Conservation (phyloP, 208 protist genomes). For the Balamuthia mandrillaris region DNA sequence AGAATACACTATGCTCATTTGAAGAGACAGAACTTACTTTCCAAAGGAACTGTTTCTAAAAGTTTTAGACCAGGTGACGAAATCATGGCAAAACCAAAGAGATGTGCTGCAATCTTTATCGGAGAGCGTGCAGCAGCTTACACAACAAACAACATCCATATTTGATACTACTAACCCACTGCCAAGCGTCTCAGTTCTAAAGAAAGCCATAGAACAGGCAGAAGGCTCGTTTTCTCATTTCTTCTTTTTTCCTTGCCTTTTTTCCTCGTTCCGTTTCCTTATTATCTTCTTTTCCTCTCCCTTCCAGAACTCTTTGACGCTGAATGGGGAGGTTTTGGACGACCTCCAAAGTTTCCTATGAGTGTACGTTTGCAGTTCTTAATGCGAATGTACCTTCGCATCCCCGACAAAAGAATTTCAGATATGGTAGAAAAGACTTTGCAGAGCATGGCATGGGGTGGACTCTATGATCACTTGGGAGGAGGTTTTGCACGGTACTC, state of each 20-base stretch:
- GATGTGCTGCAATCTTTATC: no score
- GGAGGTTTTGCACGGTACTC: conserved; percentile 51
- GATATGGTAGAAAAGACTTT: conserved; percentile 23
- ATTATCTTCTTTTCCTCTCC: neutral
- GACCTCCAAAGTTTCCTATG: conserved; percentile 49
- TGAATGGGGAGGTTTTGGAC: conserved; percentile 38
- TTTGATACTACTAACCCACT: no score
- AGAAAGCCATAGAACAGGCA: neutral
- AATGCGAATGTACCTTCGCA: neutral
- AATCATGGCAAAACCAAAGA: no score
- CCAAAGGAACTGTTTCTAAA: no score
- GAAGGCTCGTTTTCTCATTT: neutral
- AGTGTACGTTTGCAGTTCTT: conserved; percentile 41
- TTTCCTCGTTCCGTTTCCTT: neutral
- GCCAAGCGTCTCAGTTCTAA: no score
- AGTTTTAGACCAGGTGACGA: no score
- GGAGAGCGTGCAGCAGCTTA: no score
- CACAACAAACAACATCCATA: no score
- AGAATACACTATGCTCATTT: no score
- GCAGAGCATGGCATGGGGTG: conserved; percentile 37
- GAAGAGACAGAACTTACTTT: no score
- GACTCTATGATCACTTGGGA: conserved; percentile 54
- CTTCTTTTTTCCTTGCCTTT: neutral
- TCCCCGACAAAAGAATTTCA: neutral
- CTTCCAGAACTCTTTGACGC: neutral